Conservation (phyloP, 805 yeast genomes). For the Tetrapisispora arboricola region DNA sequence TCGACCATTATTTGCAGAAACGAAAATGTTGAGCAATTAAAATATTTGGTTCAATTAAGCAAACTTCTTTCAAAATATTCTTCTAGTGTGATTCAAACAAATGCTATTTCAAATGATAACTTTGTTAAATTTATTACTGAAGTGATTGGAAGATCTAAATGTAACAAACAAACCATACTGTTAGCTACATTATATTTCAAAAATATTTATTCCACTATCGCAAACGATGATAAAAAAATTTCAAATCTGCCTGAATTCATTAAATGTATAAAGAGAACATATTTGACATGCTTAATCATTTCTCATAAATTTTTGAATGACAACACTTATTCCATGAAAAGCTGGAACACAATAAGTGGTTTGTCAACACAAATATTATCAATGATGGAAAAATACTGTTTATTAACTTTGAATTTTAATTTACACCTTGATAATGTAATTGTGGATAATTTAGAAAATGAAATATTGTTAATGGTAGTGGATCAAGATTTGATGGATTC, state of each 20-base stretch:
- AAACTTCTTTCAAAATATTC: conserved; percentile 2
- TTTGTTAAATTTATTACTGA: conserved; percentile 12
- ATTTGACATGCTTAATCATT: conserved; percentile 16
- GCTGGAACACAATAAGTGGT: conserved; percentile 22
- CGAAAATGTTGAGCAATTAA: not conserved
- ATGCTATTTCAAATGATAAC: conserved; percentile 11
- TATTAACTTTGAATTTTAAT: conserved; percentile 13
- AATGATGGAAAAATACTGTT: conserved; percentile 23
- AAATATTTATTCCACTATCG: conserved; percentile 6
- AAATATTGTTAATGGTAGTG: not conserved
- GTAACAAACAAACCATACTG: conserved; percentile 11
- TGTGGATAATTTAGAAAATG: not conserved
- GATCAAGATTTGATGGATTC: conserved; percentile 1
- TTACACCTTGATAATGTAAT: not conserved
- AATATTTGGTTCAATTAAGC: conserved; percentile 1
- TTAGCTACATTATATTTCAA: conserved; percentile 16
- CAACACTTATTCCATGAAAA: conserved; percentile 19
- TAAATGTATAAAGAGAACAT: conserved; percentile 19
- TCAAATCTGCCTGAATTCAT: conserved; percentile 14
- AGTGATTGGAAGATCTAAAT: conserved; percentile 19
- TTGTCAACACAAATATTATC: conserved; percentile 11
- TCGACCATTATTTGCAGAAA: not conserved
- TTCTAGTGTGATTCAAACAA: conserved; percentile 5
- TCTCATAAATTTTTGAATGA: conserved; percentile 22
- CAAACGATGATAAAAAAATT: not conserved